phyloP scores from a whole-genome alignment of 75 land plant species.

The Pinus albicaulis region DNA sequence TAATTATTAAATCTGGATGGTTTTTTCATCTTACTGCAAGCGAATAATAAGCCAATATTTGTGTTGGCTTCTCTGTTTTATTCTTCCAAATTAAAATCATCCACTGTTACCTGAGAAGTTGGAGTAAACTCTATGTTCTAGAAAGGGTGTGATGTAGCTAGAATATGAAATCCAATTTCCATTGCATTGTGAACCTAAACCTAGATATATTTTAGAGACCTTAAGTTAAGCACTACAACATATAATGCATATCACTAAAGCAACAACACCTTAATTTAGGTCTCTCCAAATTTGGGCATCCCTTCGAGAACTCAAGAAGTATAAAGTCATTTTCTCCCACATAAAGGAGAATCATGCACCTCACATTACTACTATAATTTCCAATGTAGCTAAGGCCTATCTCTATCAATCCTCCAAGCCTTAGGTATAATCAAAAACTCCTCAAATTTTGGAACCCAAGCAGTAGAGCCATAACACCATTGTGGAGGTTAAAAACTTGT shows the following conservation, averaged over 20 bases:
- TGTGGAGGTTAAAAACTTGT: conserved; percentile 66
- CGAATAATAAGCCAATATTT: no score
- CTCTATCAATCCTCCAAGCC: conserved; percentile 82
- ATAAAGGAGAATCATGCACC: conserved; percentile 82
- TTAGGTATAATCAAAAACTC: conserved; percentile 74
- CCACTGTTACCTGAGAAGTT: no score
- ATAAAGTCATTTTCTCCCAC: conserved; percentile 79
- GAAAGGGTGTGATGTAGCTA: conserved; percentile 51
- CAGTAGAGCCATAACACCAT: conserved; percentile 76
- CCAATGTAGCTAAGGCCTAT: conserved; percentile 78
- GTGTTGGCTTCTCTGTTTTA: conserved; percentile 25
- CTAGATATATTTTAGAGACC: no score
- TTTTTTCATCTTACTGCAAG: conserved; percentile 70
- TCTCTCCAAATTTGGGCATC: no score
- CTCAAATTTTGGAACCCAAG: conserved; percentile 66
- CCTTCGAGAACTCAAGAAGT: conserved; percentile 51
- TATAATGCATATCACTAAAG: conserved; percentile 88
- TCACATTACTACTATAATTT: conserved; percentile 69
- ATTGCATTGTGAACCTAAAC: conserved; percentile 67
- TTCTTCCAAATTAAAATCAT: not conserved
- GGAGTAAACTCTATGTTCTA: no score
- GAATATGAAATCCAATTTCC: conserved; percentile 32
- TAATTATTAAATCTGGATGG: conserved; percentile 45
- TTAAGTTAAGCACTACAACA: conserved; percentile 39
- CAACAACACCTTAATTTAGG: conserved; percentile 85